Base-by-base conservation (phyloP, 2,329 filamentous ascomycete genomes). In the Drechslerella dactyloides region DNA sequence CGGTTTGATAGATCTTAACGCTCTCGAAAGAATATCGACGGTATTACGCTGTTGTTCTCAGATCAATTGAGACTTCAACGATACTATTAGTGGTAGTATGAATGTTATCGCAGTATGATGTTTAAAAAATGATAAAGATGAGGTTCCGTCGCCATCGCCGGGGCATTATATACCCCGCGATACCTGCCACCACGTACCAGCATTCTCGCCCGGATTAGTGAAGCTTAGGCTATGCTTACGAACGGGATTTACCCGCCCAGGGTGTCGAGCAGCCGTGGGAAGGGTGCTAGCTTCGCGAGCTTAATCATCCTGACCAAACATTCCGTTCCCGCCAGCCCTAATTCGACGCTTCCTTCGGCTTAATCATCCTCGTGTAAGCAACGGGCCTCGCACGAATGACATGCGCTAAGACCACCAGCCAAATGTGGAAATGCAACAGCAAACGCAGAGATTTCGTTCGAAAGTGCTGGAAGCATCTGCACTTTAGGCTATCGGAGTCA, bases 271-370 rank as follows among this genome's bases (percentile, higher is more conserved):
- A 21, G 24, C 50, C 21, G 15, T 17, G 27, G 23, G 33, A 53
- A 17, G 17, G n/a, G 13, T 13, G 17, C 46, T 35, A 4, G 24
- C 24, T 30, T 27, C 50, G 19, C 24, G 48, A 17, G 60, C 68
- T 72, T 72, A 64, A 65, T 72, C 68, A 72, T 65, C 55, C 60
- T 65, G 50, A 72, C 56, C 33, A 42, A 57, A 60, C 61, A 24
- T n/a, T n/a, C n/a, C n/a, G n/a, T n/a, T n/a, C n/a, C n/a, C n/a
- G n/a, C n/a, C n/a, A n/a, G n/a, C n/a, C 48, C 50, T 54, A 66
- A 54, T 33, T 33, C 27, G 27, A 8, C 27, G n/a, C 13, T 15
- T 42, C 15, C 19, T 42, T 44, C 48, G 11, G 66, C 66, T 70
- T 64, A 70, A 60, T 64, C 66, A 70, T 51, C 44, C 59, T 70